Conservation (phyloP, 352 stramenopile genomes). For the Thalassiosira sp. region DNA sequence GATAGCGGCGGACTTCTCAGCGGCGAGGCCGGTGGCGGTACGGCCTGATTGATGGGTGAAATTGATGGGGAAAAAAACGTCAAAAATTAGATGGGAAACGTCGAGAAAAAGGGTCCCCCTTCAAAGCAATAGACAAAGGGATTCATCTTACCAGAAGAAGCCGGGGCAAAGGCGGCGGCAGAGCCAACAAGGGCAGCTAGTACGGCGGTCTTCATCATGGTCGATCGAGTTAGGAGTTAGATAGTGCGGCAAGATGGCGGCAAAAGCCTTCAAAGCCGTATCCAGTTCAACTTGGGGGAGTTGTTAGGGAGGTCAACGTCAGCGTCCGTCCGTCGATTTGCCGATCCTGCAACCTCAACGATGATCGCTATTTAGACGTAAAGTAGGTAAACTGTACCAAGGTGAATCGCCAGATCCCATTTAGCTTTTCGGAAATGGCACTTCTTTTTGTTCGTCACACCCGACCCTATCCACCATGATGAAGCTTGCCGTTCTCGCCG, state of each 20-base stretch:
- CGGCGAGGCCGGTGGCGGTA: not conserved
- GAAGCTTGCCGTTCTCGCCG: slow-evolving; percentile 68
- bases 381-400: not conserved
- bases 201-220: slow-evolving; percentile 52
- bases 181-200: slow-evolving; percentile 44
- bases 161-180: slow-evolving; percentile 45
- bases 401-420: not conserved
- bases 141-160: slow-evolving; percentile 29
- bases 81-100: not conserved
- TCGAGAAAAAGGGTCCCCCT: not conserved
- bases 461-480: slow-evolving; percentile 55
- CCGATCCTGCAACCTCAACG: slow-evolving; percentile 22
- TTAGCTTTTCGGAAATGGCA: not conserved
- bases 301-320: not conserved
- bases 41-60: not conserved
- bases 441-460: not conserved
- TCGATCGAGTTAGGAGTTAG: not conserved
- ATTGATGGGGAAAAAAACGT: not conserved
- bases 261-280: not conserved
- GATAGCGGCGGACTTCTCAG: slow-evolving; percentile 67
- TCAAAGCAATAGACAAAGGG: not conserved
- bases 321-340: slow-evolving; percentile 11
- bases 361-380: not conserved
- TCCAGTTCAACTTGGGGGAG: not conserved
- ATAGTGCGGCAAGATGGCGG: not conserved